Base-by-base conservation (phyloP, 805 yeast species). In the Candida patagonica region DNA sequence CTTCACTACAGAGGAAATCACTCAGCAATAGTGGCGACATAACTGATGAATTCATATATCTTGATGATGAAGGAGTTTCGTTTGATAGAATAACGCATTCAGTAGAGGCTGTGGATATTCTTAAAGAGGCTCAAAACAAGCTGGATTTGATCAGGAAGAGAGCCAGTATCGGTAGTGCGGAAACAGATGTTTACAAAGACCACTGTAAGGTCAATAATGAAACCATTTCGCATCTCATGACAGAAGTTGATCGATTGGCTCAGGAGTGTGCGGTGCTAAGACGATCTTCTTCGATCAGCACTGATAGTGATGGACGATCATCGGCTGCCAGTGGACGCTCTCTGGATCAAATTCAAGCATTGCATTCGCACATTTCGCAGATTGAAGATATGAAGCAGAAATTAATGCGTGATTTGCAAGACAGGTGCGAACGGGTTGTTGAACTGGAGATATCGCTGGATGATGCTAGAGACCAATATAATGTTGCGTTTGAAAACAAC, bases 321-420 rank as follows among this genome's bases (percentile, higher is more conserved):
- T 17, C 30, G 23, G 30, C 12, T n/a, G 26, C 5, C 10, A 16
- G 17, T 20, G 21, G 35, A 27, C n/a, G 23, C 15, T 13, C 25
- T 2, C 37, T 29, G 13, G 44, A 38, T 3, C 32, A 32, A 22
- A 24, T 30, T 8, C 40, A 39, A 16, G 38, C 43, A 6, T 31
- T 42, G 38, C 44, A 38, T 16, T 10, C 24, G 9, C 44, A 42
- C 25, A 30, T 41, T 4, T 23, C 37, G 1, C 40, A 38, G 26
- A 38, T 35, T 23, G 49, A 44, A 26, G 30, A 41, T 6, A 80
- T 67, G 42, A 77, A 73, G 1, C 89, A 78, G 6, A 95, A 95
- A 9, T 39, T 46, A 2, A 46, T 46, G 49, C 16, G 36, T 16
- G 47, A 44, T 24, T 21, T 46, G 30, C 49, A 46, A 32, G 54